phyloP scores from a whole-genome alignment of 192 early-diverging fungal genomes.

The Coemansia javaensis region DNA sequence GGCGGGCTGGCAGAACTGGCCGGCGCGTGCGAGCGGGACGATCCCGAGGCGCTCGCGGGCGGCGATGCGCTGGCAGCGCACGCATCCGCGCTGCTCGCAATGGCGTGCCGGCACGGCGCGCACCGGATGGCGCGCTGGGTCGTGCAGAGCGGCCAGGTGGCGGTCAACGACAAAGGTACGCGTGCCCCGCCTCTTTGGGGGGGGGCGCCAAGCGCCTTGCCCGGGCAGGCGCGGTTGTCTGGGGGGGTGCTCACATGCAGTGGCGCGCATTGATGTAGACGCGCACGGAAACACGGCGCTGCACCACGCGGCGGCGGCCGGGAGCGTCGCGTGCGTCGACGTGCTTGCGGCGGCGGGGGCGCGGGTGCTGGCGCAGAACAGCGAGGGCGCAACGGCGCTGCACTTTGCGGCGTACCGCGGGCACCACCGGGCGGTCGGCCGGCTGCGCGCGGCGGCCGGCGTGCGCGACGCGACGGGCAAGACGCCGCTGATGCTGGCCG shows the following conservation, averaged over 20 bases:
- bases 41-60: slow-evolving; percentile 6
- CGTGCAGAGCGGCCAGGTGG: slow-evolving; percentile 11
- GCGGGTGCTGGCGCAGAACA: slow-evolving; percentile 8
- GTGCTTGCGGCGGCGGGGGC: slow-evolving; percentile 5
- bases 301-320: slow-evolving; percentile 23
- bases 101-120: slow-evolving; percentile 30
- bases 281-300: slow-evolving; percentile 31
- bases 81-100: slow-evolving; percentile 24
- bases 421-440: slow-evolving; percentile 7
- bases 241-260: too few relatives aligned
- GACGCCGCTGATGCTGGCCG: slow-evolving; percentile 43
- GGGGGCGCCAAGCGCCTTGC: not conserved
- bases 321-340: slow-evolving; percentile 11
- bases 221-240: too few relatives aligned
- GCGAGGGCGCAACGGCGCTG: slow-evolving; percentile 24
- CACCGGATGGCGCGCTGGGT: slow-evolving; percentile 24
- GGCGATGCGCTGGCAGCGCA: slow-evolving; percentile 8
- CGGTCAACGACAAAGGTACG: slow-evolving; percentile 28
- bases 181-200: not conserved
- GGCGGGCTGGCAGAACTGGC: not conserved
- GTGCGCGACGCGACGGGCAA: slow-evolving; percentile 24
- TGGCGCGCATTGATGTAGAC: slow-evolving; percentile 9
- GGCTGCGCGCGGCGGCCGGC: slow-evolving; percentile 3
- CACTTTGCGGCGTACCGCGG: slow-evolving; percentile 42
- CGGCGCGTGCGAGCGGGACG: slow-evolving; percentile 9